Base-by-base conservation (phyloP, 2,329 filamentous ascomycete genomes). In the Colletotrichum ledebouriae region DNA sequence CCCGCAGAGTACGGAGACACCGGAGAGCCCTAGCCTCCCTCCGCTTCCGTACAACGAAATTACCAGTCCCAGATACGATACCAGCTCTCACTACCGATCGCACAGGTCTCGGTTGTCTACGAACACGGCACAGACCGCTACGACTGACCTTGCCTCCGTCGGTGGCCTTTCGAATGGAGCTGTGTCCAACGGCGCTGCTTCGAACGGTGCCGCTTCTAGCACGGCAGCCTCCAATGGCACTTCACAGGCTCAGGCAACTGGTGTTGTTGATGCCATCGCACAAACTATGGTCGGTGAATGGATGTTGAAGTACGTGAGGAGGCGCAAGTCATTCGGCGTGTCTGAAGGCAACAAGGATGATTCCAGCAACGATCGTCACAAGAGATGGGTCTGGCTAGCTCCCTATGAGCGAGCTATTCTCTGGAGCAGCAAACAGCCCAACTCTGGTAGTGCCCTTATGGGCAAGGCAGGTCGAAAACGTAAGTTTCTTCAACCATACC, bases 231-330 rank as follows among this genome's bases (percentile, higher is more conserved):
- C 87, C 82, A 85, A 62, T 47, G 89, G 85, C 72, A 82, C 84
- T 11, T 85, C 88, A n/a, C 49, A 53, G 22, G 22, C 12, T 34
- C 90, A 94, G 72, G 88, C 90, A 49, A 91, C 91, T 0, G 92
- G 90, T 50, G 93, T 98, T 13, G 95, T 99, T 6, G 96, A 98
- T 81, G 94, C 96, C 3, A 98, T 99, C 78, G 94, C 96, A 1
- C 94, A 97, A 76, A 97, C 95, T 0, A 99, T 99, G 96, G 94
- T 99, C 34, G 96, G 96, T 42, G 96, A 98, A 75, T 96, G 93
- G 92, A 95, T 97, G 92, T 94, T 91, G 84, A 97, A 97, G 79
- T 96, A 97, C 75, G 92, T 95, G 39, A 87, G 93, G 59, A 88
- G 93, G 77, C 89, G 95, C 72, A 98, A 94, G 81, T 97, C 95